Base-by-base conservation (phyloP, 768 basidiomycete species). In the Tricholoma sp. region DNA sequence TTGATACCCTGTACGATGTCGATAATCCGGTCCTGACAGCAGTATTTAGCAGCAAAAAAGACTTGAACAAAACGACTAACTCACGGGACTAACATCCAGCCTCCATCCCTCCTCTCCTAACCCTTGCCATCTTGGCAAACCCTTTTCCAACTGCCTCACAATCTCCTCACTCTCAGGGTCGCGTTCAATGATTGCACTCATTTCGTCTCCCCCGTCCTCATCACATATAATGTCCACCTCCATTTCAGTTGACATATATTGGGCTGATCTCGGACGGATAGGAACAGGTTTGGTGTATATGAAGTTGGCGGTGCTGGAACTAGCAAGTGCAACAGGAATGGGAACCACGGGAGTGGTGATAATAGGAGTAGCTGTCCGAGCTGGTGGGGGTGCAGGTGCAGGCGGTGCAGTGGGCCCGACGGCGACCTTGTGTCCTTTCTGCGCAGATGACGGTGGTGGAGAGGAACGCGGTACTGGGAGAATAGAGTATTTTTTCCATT, bases 81-180 rank as follows among this genome's bases (percentile, higher is more conserved):
- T 64, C 61, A 87, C 88, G 59, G 76, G 71, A 57, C 72, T 69
- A 3, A 77, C 70, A 36, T 82, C 80, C 33, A 75, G 74, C 76
- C 84, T 81, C 86, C 86, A 89, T 1, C 89, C 91, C 53, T 79
- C 74, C 57, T 85, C 82, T 36, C 80, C 80, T 64, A 84, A 77
- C 1, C 88, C 86, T 57, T 83, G 78, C 86, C 89, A 92, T 58
- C 79, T 74, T 6, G 86, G 88, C 28, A 92, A 66, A 10, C 80
- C 82, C 59, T 80, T 83, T 72, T 93, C 91, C 50, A 92, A 76
- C 68, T 88, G 86, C 59, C 79, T 80, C 53, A 89, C 80, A 63
- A 93, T 85, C 60, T 87, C 84, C 62, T 88, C 89, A 67, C 80
- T 83, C 65, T 85, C 84, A 6, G 78, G 80, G 65, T 88, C 85